A percentile compares a stretch with the other conserved stretches of the same genome.
These are phyloP conservation scores for Carex arenaria DNA, from an alignment of 202 grass and related monocot species.

Conservation along the genomic window DNA sequence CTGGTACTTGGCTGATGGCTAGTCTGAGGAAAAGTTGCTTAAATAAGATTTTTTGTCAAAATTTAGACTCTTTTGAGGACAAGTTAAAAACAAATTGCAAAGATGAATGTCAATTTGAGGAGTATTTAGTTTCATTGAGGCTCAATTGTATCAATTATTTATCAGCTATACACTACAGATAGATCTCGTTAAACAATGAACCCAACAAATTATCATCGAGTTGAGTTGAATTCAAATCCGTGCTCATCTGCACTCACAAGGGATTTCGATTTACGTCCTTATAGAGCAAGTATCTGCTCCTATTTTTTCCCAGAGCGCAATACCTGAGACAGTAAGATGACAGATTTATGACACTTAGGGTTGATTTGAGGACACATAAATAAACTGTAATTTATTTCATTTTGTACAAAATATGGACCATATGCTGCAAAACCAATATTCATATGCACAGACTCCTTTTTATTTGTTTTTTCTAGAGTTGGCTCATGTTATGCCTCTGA, in stretches of 20 bases:
- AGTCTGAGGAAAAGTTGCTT: too few relatives aligned
- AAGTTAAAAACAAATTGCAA: too few relatives aligned
- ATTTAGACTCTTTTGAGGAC: too few relatives aligned
- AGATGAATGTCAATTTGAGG: too few relatives aligned
- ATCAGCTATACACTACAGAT: not conserved
- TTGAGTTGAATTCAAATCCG: not conserved
- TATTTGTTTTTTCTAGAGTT: not conserved
- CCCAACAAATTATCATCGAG: not conserved
- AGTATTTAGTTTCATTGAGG: too few relatives aligned
- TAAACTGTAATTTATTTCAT: not conserved
- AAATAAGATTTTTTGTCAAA: too few relatives aligned
- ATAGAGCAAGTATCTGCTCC: slow-evolving; percentile 79
- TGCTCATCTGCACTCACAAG: slow-evolving; percentile 21
- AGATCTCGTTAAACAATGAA: not conserved
- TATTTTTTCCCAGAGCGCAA: slow-evolving; percentile 78
- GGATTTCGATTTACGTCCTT: slow-evolving; percentile 95
- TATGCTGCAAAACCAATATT: not conserved
- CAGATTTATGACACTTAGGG: slow-evolving; percentile 26
- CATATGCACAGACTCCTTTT: not conserved
- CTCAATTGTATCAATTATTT: not conserved
- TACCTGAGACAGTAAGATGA: slow-evolving; percentile 58
- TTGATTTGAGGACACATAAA: not conserved
- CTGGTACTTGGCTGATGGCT: too few relatives aligned
- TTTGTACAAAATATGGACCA: not conserved
- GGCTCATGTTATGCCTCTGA: not conserved